These are phyloP conservation scores for Rhodotorula sp. DNA, from an alignment of 1,284 basidiomycete genomes.

Conservation along the genomic window DNA sequence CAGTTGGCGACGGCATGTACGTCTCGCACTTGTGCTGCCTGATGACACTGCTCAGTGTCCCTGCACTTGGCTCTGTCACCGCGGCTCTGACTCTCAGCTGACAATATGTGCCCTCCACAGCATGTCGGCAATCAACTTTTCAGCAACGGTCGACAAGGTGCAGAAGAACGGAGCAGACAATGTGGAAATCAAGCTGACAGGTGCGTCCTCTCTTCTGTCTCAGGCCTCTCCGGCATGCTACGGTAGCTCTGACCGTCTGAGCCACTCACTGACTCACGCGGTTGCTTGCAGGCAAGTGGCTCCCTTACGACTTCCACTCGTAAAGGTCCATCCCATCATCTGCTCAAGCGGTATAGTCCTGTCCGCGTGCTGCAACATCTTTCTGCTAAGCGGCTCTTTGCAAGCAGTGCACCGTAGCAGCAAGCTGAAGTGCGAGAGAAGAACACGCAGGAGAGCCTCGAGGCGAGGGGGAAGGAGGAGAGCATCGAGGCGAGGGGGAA, in stretches of 20 bases:
- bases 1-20: slow-evolving; percentile 65
- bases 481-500: too few species aligned
- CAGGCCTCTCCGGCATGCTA: too few species aligned
- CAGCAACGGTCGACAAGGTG: slow-evolving; percentile 64
- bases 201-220: too few species aligned
- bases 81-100: not conserved
- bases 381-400: not conserved
- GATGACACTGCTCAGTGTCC: not conserved
- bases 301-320: slow-evolving; percentile 16
- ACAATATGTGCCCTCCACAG: not conserved
- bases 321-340: too few species aligned
- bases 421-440: too few species aligned
- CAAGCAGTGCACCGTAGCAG: too few species aligned
- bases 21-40: not conserved
- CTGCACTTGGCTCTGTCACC: not conserved
- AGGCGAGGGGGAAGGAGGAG: not conserved
- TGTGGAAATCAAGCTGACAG: slow-evolving; percentile 13
- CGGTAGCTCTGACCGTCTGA: too few species aligned
- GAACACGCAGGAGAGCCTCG: too few species aligned
- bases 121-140: slow-evolving; percentile 59
- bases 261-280: too few species aligned
- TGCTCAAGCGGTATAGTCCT: not conserved
- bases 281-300: slow-evolving; percentile 17
- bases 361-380: not conserved
- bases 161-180: slow-evolving; percentile 14